A percentile compares a stretch with the other conserved stretches of the same genome.
Conservation (phyloP, 345 rosid species). For the Lepidium africanum region DNA sequence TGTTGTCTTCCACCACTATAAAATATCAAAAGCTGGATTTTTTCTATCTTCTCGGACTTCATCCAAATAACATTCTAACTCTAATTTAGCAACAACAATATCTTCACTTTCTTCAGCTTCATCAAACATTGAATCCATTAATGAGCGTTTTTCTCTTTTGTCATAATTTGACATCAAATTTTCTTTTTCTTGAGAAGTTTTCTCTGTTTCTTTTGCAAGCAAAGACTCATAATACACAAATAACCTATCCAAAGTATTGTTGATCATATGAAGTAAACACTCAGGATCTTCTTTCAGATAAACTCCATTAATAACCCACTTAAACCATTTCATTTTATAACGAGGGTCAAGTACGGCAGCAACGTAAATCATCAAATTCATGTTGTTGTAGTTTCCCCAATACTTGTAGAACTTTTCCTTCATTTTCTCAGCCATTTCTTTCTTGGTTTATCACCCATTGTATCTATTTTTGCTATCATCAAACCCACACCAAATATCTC, state of each 20-base stretch:
- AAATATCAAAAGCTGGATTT: no score
- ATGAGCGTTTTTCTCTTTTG: not conserved
- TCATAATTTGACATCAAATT: not conserved
- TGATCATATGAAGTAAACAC: not conserved
- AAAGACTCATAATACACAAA: not conserved
- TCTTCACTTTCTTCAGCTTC: not conserved
- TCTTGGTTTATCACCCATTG: not conserved
- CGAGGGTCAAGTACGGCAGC: not conserved
- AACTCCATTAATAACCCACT: not conserved
- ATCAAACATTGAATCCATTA: not conserved
- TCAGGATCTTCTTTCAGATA: not conserved
- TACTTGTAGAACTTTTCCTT: no score
- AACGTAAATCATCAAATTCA: not conserved
- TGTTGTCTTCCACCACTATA: no score
- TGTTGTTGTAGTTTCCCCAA: not conserved
- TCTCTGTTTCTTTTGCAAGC: not conserved
- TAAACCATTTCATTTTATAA: not conserved
- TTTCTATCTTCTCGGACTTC: no score
- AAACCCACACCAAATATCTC: not conserved
- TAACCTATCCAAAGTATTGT: not conserved
- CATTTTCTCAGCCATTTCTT: not conserved
- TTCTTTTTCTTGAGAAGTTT: not conserved
- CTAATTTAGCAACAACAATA: not conserved
- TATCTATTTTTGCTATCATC: not conserved
- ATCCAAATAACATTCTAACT: not conserved